Percentiles rank a stretch among this genome's conserved stretches.
phyloP scores from a whole-genome alignment of 371 early-diverging fungal genomes.

The Blyttiomyces sp. region DNA sequence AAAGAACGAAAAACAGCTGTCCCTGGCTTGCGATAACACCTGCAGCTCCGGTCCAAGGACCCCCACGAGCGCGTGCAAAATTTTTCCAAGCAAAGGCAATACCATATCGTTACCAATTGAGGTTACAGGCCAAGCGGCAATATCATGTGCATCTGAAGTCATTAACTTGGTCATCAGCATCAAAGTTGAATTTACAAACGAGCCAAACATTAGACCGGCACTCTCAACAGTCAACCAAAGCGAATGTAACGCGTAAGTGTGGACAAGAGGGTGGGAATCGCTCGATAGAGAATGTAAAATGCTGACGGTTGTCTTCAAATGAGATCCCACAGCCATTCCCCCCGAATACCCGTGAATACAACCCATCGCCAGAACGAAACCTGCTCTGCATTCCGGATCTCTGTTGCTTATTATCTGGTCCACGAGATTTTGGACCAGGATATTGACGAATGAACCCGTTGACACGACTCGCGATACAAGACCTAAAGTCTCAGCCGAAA shows the following conservation, averaged over 20 bases:
- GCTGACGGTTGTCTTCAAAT: conserved; percentile 84
- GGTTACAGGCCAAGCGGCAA: conserved; percentile 46
- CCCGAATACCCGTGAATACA: conserved; percentile 86
- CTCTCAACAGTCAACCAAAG: conserved; percentile 83
- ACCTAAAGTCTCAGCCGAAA: conserved; percentile 82
- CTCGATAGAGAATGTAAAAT: conserved; percentile 84
- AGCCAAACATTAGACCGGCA: conserved; percentile 87
- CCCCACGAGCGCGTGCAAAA: conserved; percentile 84
- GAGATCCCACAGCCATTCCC: conserved; percentile 80
- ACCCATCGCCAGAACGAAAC: conserved; percentile 86
- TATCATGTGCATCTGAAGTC: conserved; percentile 84
- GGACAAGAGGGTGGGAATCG: conserved; percentile 91
- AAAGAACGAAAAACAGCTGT: conserved; percentile 71
- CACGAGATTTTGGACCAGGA: conserved; percentile 78
- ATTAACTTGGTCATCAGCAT: conserved; percentile 79
- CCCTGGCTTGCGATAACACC: conserved; percentile 64
- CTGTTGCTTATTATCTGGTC: conserved; percentile 85
- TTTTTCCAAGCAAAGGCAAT: conserved; percentile 78
- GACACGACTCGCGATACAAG: conserved; percentile 73
- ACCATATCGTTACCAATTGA: conserved; percentile 36
- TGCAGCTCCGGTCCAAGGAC: conserved; percentile 91
- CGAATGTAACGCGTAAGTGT: conserved; percentile 88
- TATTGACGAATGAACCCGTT: conserved; percentile 61
- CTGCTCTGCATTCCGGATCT: conserved; percentile 91
- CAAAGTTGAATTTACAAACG: conserved; percentile 83